Evolutionary conservation across 2,329 filamentous ascomycete species (phyloP), one percentile per base, ranked within the genome.

Genomic region (Cercospora zeae-maydis): DNA sequence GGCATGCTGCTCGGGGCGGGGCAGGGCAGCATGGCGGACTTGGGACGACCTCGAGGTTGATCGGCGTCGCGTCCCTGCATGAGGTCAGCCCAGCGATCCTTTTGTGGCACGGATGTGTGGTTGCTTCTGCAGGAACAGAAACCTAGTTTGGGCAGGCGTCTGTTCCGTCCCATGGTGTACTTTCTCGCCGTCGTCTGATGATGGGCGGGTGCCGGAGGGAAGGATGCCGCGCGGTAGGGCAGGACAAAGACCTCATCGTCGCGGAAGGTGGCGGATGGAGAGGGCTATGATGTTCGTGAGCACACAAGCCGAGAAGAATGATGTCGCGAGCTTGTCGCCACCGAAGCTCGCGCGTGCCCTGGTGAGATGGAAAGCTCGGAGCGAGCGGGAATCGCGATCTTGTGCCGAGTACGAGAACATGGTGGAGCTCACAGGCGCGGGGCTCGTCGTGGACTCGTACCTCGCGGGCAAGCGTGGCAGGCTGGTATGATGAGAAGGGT

Each of bases 71-170:
- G 47, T 51, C 47, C 47, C 47, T 51, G 47, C 47, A 51, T 51
- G 47, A 13, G 5, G 9, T 21, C 16, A 16, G 47, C 47, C 47
- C 27, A 31, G 21, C 21, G 47, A 51, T 51, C 47, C 47, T n/a
- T 51, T 30, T 21, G 47, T 31, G 47, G 21, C 21, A 51, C 21
- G 21, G 47, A 51, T 31, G n/a, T 51, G 47, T 51, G 47, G 47
- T 27, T 51, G 47, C 47, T 51, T 51, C 47, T 51, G 47, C 47
- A 51, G 47, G 47, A 51, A 51, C 47, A 51, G 47, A 31, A 51
- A 51, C 47, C 45, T 51, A 51, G 21, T n/a, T 51, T 51, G 47
- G n/a, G 10, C 47, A 51, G 27, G 47, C 47, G 47, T 51, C 19
- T 13, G n/a, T n/a, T 51, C 47, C 24, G 47, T 51, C 47, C 47